Evolutionary conservation across 73 alveolate species (phyloP), one percentile per base, ranked within the genome.

Genomic region (Stentor roeselii): DNA sequence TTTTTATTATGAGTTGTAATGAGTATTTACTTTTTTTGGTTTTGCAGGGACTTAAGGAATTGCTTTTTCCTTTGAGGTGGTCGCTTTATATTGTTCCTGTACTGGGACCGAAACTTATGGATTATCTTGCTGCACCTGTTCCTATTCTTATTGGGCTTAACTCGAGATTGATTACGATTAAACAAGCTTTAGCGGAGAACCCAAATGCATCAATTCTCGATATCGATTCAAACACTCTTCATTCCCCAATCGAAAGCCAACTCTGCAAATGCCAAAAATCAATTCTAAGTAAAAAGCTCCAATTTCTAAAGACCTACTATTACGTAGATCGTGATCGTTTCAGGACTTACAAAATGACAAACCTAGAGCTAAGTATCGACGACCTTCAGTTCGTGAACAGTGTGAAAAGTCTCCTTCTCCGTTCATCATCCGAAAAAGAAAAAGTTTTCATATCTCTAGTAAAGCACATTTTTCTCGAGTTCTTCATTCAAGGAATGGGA

Each of bases 61-160:
- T 67, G 41, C 41, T 67, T 0, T 67, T 67, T 67, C 80, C 80
- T 67, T 21, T 67, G 80, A 67, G 34, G 37, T 67, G 80, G 80
- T 21, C 80, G 41, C 34, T 67, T 14, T 21, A 32, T 2, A 21
- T 21, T 67, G 37, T 67, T 2, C 80, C 80, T 67, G 80, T 67
- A 14, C 37, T 67, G 14, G 80, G 41, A 27, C 41, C n/a, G 34
- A 32, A 32, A 67, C 27, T 21, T 27, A 32, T 34, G 21, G 80
- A 67, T n/a, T 21, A 21, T n/a, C 80, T 67, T 27, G 80, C 41
- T 27, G 37, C 37, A 30, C 80, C 80, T 27, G 37, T 32, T 30
- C 80, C 80, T n/a, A 32, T 67, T 1, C 80, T 67, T 34, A 67
- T 67, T 21, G 80, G 80, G 41, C n/a, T 67, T 0, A 67, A 67